Percentiles rank a stretch among this genome's conserved stretches.
Conservation (phyloP, 768 basidiomycete species). For the Mycena haematopus region DNA sequence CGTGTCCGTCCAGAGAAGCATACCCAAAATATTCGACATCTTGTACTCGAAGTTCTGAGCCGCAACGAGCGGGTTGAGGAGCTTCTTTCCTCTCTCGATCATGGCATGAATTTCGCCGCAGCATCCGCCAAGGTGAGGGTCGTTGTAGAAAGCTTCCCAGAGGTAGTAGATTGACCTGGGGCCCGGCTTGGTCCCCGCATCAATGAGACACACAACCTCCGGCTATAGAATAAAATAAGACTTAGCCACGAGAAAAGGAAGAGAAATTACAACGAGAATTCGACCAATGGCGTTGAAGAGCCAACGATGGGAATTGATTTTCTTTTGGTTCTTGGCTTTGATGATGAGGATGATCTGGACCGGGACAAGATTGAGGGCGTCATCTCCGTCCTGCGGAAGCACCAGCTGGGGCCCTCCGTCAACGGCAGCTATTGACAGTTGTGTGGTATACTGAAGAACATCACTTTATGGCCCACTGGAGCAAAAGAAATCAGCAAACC, state of each 20-base stretch:
- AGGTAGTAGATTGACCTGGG: constrained; percentile 94
- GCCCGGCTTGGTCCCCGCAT: constrained; percentile 96
- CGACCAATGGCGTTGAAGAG: constrained; percentile 91
- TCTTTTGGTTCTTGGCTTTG: constrained; percentile 94
- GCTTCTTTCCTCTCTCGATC: constrained; percentile 90
- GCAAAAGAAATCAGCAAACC: constrained; percentile 47
- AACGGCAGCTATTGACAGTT: constrained; percentile 69
- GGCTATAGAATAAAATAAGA: constrained; percentile 55
- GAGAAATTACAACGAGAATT: constrained; percentile 60
- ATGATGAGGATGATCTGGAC: constrained; percentile 90
- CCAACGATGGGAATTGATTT: constrained; percentile 96
- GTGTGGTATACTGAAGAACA: constrained; percentile 83
- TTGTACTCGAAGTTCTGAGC: constrained; percentile 98
- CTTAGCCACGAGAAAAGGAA: constrained; percentile 20
- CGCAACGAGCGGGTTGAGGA: constrained; percentile 90
- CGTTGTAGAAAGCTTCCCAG: constrained; percentile 90
- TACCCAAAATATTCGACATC: constrained; percentile 94
- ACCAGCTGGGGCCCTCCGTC: constrained; percentile 89
- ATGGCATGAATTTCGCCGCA: constrained; percentile 97
- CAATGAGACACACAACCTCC: constrained; percentile 87
- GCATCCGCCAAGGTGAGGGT: constrained; percentile 79
- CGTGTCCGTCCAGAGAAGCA: constrained; percentile 16
- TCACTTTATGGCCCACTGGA: not conserved
- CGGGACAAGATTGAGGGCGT: constrained; percentile 90
- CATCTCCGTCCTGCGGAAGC: constrained; percentile 81